A percentile compares a stretch with the other conserved stretches of the same genome.
Evolutionary conservation across 1,284 basidiomycete genomes (phyloP).

Genomic region (Rhizopogon parksii): DNA sequence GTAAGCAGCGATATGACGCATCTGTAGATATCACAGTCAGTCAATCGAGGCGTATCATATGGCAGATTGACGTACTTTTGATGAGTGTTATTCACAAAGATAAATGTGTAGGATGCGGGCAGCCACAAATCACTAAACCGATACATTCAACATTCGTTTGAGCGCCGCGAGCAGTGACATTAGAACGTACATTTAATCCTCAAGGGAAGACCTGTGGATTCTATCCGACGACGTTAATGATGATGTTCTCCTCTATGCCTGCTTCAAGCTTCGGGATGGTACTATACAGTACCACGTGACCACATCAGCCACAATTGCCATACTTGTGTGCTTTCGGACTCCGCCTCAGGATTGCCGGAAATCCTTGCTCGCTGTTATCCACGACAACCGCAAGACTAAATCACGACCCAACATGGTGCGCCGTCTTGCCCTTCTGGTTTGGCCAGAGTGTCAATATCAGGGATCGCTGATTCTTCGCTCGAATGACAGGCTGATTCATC

Average conservation of each 20-base stretch:
- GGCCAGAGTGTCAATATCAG: neutral
- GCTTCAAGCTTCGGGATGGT: conserved; percentile 18
- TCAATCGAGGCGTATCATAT: neutral
- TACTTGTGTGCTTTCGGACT: conserved; percentile 30
- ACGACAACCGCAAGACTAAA: conserved; percentile 25
- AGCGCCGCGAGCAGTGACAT: neutral
- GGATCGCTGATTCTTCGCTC: conserved; percentile 7
- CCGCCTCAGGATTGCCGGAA: conserved; percentile 27
- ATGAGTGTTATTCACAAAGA: conserved; percentile 25
- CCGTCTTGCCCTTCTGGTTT: conserved; percentile 4
- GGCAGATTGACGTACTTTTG: conserved; percentile 34
- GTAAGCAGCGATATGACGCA: conserved; percentile 98
- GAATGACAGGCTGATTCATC: conserved; percentile 61
- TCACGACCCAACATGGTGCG: conserved; percentile 53
- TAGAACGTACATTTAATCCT: conserved; percentile 72
- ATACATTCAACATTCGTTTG: conserved; percentile 2
- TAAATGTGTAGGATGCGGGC: conserved; percentile 40
- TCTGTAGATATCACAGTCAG: conserved; percentile 40
- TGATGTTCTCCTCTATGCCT: neutral
- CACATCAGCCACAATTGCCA: conserved; percentile 35
- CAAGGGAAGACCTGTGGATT: conserved; percentile 84
- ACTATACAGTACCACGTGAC: conserved; percentile 56
- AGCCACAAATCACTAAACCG: conserved; percentile 80
- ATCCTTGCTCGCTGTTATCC: conserved; percentile 11
- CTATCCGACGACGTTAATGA: conserved; percentile 54